Conservation (phyloP, 163 green algal genomes). For the Chloromonas sp. region DNA sequence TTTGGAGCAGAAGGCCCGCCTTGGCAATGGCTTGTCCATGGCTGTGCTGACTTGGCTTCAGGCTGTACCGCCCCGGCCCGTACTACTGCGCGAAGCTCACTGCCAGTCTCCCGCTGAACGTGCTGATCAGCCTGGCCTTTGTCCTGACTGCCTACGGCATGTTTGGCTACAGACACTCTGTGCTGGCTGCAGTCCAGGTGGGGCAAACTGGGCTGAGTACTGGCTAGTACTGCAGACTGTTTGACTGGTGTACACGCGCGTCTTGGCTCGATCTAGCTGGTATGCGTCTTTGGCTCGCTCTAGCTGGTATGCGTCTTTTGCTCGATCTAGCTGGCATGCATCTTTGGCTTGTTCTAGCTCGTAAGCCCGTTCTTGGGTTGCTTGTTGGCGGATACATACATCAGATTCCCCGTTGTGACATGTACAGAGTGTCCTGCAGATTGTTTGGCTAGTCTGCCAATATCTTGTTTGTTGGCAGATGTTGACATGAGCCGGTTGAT, state of each 20-base stretch:
- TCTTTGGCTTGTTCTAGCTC: too few species aligned
- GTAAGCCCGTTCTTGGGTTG: too few species aligned
- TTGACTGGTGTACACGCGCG: too few species aligned
- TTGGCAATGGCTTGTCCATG: neutral
- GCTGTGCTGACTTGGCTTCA: neutral
- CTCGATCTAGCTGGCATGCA: too few species aligned
- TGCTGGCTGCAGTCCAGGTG: constrained; percentile 11
- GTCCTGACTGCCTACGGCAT: constrained; percentile 33
- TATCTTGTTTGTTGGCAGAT: neutral
- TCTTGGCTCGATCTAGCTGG: too few species aligned
- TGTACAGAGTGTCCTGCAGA: neutral
- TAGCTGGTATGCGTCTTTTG: too few species aligned
- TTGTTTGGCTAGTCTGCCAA: neutral
- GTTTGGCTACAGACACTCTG: constrained; percentile 26
- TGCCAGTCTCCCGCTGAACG: constrained; percentile 28
- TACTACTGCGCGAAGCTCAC: constrained; percentile 23
- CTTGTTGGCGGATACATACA: too few species aligned
- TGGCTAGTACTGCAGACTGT: too few species aligned
- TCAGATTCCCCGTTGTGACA: too few species aligned
- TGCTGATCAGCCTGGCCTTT: constrained; percentile 21
- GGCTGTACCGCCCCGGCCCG: constrained; percentile 6
- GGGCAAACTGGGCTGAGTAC: neutral
- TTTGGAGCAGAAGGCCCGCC: too few species aligned
- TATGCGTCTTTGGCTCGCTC: too few species aligned
- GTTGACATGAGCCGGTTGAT: too few species aligned